Evolutionary conservation across 768 basidiomycete genomes (phyloP).

Genomic region (Mycena leptocephala): DNA sequence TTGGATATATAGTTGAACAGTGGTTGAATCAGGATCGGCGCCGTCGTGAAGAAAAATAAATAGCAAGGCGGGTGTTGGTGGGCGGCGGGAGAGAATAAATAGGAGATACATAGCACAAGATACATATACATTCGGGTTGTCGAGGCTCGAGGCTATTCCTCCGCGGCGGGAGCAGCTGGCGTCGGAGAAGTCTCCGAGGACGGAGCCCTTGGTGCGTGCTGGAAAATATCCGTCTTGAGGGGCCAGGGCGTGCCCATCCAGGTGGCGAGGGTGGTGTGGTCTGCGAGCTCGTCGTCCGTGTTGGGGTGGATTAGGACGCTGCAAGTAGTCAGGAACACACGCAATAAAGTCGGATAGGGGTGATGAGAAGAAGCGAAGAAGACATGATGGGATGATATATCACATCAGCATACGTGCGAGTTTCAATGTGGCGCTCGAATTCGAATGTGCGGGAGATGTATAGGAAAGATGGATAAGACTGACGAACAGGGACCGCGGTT

Average conservation of each 20-base stretch:
- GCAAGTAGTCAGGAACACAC: background rate
- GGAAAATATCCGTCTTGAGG: conserved; percentile 59
- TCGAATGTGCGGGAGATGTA: background rate
- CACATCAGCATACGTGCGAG: background rate
- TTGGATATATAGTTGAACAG: too few relatives aligned
- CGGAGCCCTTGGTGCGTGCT: background rate
- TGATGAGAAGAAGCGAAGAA: background rate
- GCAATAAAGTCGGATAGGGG: background rate
- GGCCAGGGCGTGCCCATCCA: conserved; percentile 82
- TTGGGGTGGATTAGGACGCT: conserved; percentile 85
- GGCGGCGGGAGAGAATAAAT: too few relatives aligned
- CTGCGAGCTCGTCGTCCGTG: conserved; percentile 68
- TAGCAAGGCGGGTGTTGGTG: too few relatives aligned
- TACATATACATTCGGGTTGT: too few relatives aligned
- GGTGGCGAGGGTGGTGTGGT: conserved; percentile 75
- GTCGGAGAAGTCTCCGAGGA: too few relatives aligned
- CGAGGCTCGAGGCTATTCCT: too few relatives aligned
- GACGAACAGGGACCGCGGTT: conserved; percentile 83
- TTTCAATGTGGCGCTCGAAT: too few relatives aligned
- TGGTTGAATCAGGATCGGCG: too few relatives aligned
- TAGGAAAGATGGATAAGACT: conserved; percentile 36
- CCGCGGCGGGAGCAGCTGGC: too few relatives aligned
- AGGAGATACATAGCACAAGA: too few relatives aligned
- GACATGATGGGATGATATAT: too few relatives aligned
- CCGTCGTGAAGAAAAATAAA: too few relatives aligned